These are phyloP conservation scores for Raddia distichophylla DNA, from an alignment of 176 grass and related monocot species.

Conservation along the genomic window DNA sequence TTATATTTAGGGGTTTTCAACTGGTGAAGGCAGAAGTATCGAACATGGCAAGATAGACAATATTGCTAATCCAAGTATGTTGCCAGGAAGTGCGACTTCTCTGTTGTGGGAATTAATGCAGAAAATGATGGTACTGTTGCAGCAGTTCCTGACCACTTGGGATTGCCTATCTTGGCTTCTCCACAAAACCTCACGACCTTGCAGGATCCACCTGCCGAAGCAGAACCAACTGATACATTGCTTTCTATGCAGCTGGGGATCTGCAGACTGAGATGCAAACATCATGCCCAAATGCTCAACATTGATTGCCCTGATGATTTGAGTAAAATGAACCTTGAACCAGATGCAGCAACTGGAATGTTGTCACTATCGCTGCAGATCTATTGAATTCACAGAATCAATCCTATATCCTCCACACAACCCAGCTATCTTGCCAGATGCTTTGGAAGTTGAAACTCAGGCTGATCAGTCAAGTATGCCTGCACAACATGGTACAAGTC, in stretches of 20 bases:
- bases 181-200: slow-evolving; percentile 8
- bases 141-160: not conserved
- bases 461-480: too few relatives aligned
- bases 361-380: too few relatives aligned
- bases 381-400: too few relatives aligned
- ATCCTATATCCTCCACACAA: not conserved
- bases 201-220: slow-evolving; percentile 4
- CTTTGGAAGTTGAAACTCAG: too few relatives aligned
- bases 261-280: slow-evolving; percentile 19
- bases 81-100: not conserved
- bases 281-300: not conserved
- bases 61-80: slow-evolving; percentile 12
- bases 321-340: too few relatives aligned
- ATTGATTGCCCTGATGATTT: too few relatives aligned
- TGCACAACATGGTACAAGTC: too few relatives aligned
- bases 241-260: not conserved
- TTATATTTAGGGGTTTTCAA: too few relatives aligned
- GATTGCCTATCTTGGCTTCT: not conserved
- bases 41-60: slow-evolving; percentile 8
- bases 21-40: too few relatives aligned
- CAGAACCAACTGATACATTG: not conserved
- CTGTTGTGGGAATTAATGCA: not conserved
- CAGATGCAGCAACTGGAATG: too few relatives aligned
- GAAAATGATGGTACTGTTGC: not conserved
- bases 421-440: not conserved